Evolutionary conservation across 768 basidiomycete species (phyloP), one percentile per base, ranked within the genome.

Genomic region (Tylopilus vinaceipallidus): DNA sequence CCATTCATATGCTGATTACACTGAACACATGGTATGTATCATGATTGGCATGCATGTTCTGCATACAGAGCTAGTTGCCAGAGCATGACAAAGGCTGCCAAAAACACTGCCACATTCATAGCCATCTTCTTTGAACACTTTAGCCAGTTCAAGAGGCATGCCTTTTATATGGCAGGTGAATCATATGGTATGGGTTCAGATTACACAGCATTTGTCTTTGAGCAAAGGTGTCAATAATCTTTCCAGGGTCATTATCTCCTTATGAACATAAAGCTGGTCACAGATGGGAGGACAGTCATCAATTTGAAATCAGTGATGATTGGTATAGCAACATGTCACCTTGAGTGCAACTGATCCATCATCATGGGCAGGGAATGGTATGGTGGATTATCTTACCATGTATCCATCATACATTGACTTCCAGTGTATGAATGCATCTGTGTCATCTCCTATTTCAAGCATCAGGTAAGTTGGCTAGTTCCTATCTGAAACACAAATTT

Each of bases 51-150:
- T n/a, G n/a, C 36, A 38, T 3, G 26, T 6, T 7, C 30, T 17
- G 43, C n/a, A 10, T 39, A 22, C 10, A 30, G 20, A 30, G 29
- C n/a, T 8, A 17, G 19, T 27, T 19, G 47, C 5, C 30, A 83
- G 81, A 71, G 74, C 36, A 84, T 77, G 4, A 80, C 83, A 0
- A 76, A 82, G 34, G 83, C 81, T 1, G 81, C 83, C 0, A 71
- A 76, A 38, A 84, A 88, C 54, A 78, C 87, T 2, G 81, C 83
- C 0, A 78, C 80, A 0, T 88, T 88, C 56, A 71, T 88, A 0
- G 71, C 77, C 7, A 80, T 88, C 44, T 88, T 87, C 68, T 87
- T 88, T 46, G 83, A 87, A 53, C 74, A 82, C 49, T 88, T 89
- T 63, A 73, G 65, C 43, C 71, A 82, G 57, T 86, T 87, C 71